phyloP scores from a whole-genome alignment of 139 green algal species.

The Haematococcus sp. region DNA sequence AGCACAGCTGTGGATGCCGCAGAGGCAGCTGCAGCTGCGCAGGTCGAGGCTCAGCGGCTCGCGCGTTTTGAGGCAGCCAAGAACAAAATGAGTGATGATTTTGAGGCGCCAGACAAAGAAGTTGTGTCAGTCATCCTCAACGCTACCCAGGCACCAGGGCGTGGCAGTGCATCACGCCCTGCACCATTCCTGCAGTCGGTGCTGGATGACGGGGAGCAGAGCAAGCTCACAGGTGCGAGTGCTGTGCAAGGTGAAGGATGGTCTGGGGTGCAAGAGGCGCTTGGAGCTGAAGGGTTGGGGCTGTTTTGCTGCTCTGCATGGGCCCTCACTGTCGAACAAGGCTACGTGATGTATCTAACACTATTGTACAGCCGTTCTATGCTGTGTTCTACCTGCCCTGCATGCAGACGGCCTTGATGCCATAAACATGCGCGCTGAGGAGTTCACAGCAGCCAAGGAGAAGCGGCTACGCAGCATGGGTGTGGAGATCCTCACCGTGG shows the following conservation, averaged over 20 bases:
- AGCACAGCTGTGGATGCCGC: too few relatives aligned
- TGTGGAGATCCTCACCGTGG: slow-evolving; percentile 62
- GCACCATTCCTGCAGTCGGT: slow-evolving; percentile 36
- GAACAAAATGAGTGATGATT: background rate
- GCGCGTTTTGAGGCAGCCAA: too few relatives aligned
- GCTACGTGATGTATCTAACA: too few relatives aligned
- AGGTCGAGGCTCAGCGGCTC: too few relatives aligned
- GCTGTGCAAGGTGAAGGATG: background rate
- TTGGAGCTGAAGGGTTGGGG: too few relatives aligned
- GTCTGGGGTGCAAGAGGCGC: too few relatives aligned
- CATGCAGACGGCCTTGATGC: slow-evolving; percentile 6
- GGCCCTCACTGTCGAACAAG: too few relatives aligned
- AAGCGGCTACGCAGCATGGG: slow-evolving; percentile 23
- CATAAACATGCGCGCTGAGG: slow-evolving; percentile 46
- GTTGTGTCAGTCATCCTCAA: slow-evolving; percentile 17
- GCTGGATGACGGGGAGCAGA: slow-evolving; percentile 1
- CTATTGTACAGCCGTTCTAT: background rate
- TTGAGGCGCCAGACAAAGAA: background rate
- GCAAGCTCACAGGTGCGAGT: background rate
- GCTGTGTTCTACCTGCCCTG: background rate
- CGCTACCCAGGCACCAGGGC: background rate
- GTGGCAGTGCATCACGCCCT: slow-evolving; percentile 36
- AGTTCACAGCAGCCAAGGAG: slow-evolving; percentile 64
- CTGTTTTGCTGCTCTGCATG: too few relatives aligned
- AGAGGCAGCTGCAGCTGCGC: too few relatives aligned